These are phyloP conservation scores for Solanum etuberosum DNA, from an alignment of 257 asterid species.

Conservation along the genomic window DNA sequence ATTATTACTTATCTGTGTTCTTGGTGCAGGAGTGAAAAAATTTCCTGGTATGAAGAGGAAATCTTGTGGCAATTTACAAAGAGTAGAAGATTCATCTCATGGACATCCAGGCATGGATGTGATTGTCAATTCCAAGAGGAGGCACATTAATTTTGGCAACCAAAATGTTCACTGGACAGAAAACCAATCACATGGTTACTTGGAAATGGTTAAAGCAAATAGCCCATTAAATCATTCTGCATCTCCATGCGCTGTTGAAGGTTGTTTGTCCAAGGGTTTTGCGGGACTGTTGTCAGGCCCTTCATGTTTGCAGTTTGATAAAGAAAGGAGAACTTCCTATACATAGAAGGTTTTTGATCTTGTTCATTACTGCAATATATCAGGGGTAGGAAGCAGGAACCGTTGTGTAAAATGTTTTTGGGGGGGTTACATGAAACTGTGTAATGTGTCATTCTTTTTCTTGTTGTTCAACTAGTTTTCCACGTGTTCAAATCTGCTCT, in stretches of 20 bases:
- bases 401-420: too few relatives aligned
- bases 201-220: constrained; percentile 23
- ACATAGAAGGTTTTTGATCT: constrained; percentile 1
- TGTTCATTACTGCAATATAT: neutral
- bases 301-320: constrained; percentile 43
- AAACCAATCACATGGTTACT: constrained; percentile 16
- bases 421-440: neutral
- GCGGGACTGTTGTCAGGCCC: constrained; percentile 55
- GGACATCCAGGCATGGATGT: constrained; percentile 9
- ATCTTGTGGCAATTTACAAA: constrained; percentile 20
- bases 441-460: neutral
- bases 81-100: constrained; percentile 13
- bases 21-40: constrained; percentile 39
- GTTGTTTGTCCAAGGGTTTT: constrained; percentile 73
- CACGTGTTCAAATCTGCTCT: neutral
- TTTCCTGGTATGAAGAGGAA: constrained; percentile 76
- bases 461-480: neutral
- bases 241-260: constrained; percentile 60
- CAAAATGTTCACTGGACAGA: constrained; percentile 13
- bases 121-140: constrained; percentile 27
- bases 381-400: neutral
- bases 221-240: constrained; percentile 22
- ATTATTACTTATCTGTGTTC: neutral
- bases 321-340: constrained; percentile 34
- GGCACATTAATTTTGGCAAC: constrained; percentile 9